Base-by-base conservation (phyloP, 208 protist genomes). In the Porcisia hertigi region DNA sequence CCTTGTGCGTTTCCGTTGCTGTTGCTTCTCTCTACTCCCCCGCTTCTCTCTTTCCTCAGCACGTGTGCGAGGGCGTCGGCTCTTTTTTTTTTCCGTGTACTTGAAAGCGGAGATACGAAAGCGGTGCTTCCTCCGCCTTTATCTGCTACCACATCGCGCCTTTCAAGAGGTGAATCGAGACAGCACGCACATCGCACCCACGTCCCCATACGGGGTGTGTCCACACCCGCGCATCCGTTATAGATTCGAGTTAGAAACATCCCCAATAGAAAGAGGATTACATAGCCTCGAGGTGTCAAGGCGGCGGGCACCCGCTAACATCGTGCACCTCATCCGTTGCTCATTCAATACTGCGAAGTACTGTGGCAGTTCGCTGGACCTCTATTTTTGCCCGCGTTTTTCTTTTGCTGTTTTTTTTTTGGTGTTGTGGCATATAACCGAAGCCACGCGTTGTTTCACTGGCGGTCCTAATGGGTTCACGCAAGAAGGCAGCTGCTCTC, bases 391-490 rank as follows among this genome's bases (percentile, higher is more conserved):
- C 55, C 14, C 55, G 23, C n/a, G 1, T n/a, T 2, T 23, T 30
- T 45, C 36, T 43, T 43, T 30, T 43, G 63, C 14, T 11, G 5
- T 1, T 30, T 11, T 18, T 1, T 30, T 43, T 47, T 25, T 20
- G 7, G 14, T 52, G 11, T 52, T 14, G 5, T 14, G 43, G 14
- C 11, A n/a, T 12, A 25, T 20, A 67, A 67, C 41, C 2, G 2
- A 25, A 16, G 36, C 41, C 36, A 25, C 47, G 11, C 7, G 12
- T 30, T 18, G 66, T 3, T 39, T 34, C 43, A 30, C 23, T 16
- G 57, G 57, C 59, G 45, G n/a, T 41, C 25, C n/a, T 49, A 11
- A 73, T 80, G 76, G 69, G 76, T 30, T 71, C 69, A 16, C 70
- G n/a, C 59, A 71, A 54, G 49, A 70, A 71, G 65, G 45, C 49